Evolutionary conservation across 768 basidiomycete genomes (phyloP).

Genomic region (Mycena vitilis): DNA sequence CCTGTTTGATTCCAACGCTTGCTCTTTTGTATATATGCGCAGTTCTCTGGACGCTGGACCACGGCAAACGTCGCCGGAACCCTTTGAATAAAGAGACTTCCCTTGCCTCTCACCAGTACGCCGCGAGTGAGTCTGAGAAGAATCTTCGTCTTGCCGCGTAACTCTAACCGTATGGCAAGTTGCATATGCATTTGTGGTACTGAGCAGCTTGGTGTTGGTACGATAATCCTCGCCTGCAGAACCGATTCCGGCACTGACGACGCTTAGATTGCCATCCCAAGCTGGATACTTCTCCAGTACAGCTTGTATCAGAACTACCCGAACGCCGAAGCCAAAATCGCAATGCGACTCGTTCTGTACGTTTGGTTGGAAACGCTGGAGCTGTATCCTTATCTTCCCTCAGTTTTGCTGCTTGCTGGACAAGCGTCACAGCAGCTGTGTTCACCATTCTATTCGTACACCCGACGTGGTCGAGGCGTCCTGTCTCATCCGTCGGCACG

Average conservation of each 20-base stretch:
- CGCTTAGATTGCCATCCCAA: slow-evolving; percentile 61
- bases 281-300: slow-evolving; percentile 72
- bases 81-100: slow-evolving; percentile 64
- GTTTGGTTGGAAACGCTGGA: slow-evolving; percentile 32
- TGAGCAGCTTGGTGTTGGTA: slow-evolving; percentile 62
- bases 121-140: slow-evolving; percentile 57
- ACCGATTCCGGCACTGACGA: background rate
- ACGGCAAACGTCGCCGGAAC: slow-evolving; percentile 57
- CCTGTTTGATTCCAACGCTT: slow-evolving; percentile 49
- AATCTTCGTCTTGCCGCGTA: slow-evolving; percentile 1
- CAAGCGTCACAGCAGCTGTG: slow-evolving; percentile 61
- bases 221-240: background rate
- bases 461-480: slow-evolving; percentile 64
- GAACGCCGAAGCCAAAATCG: slow-evolving; percentile 54
- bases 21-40: slow-evolving; percentile 61
- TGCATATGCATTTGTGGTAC: slow-evolving; percentile 63
- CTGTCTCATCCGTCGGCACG: slow-evolving; percentile 66
- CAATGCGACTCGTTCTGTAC: slow-evolving; percentile 62
- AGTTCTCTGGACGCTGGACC: slow-evolving; percentile 62
- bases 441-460: slow-evolving; percentile 72
- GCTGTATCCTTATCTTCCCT: slow-evolving; percentile 1
- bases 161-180: slow-evolving; percentile 46
- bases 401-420: slow-evolving; percentile 74
- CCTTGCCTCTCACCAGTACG: slow-evolving; percentile 59
- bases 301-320: slow-evolving; percentile 64